Conservation (phyloP, 2,329 filamentous ascomycete species). For the Albophoma yamanashiensis region DNA sequence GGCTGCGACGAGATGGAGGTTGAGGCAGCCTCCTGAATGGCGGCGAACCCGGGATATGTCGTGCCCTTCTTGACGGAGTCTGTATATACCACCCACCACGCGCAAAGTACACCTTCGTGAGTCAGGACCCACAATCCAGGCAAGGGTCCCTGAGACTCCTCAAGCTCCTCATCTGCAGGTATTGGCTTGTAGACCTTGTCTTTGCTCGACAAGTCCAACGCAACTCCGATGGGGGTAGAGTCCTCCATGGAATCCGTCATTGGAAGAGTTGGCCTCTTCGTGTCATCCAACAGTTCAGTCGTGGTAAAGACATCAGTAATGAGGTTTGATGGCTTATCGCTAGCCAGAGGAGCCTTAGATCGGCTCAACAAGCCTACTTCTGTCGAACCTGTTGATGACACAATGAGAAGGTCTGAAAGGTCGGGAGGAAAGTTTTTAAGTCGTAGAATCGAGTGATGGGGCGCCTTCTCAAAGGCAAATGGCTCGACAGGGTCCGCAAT, state of each 20-base stretch:
- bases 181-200: constrained; percentile 73
- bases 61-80: constrained; percentile 69
- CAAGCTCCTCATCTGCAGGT: constrained; percentile 62
- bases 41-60: constrained; percentile 60
- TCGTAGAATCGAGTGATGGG: constrained; percentile 69
- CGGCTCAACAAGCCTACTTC: constrained; percentile 72
- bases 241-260: constrained; percentile 47
- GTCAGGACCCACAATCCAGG: constrained; percentile 80
- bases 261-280: constrained; percentile 63
- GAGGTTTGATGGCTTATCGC: constrained; percentile 44
- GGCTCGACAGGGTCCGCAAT: constrained; percentile 64
- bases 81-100: constrained; percentile 89
- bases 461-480: constrained; percentile 53
- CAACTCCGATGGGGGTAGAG: constrained; percentile 73
- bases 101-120: constrained; percentile 72
- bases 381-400: constrained; percentile 69
- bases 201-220: constrained; percentile 72
- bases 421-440: constrained; percentile 72
- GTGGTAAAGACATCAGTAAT: constrained; percentile 62
- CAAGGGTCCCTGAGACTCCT: constrained; percentile 68
- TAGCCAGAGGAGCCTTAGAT: constrained; percentile 56
- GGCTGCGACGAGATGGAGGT: constrained; percentile 17
- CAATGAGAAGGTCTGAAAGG: constrained; percentile 69
- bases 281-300: constrained; percentile 63
- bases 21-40: constrained; percentile 25